phyloP scores from a whole-genome alignment of 2,329 filamentous ascomycete genomes.

The Xylariaceae sp. region DNA sequence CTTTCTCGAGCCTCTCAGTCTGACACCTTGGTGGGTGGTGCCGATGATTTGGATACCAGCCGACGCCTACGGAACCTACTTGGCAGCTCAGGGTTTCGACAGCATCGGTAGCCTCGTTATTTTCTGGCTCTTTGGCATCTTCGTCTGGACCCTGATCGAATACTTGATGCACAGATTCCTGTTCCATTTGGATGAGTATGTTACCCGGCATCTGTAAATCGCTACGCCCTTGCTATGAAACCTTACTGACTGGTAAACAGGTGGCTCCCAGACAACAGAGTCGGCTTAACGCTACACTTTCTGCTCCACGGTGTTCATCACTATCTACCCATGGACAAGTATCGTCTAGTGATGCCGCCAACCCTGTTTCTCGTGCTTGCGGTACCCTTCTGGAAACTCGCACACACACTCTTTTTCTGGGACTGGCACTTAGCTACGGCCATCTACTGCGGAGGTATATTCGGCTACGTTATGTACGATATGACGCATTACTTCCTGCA shows the following conservation, averaged over 20 bases:
- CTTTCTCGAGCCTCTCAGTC: slow-evolving; percentile 94
- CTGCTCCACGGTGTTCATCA: slow-evolving; percentile 95
- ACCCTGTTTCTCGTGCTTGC: slow-evolving; percentile 81
- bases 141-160: slow-evolving; percentile 86
- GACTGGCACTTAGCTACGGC: slow-evolving; percentile 79
- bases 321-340: slow-evolving; percentile 98
- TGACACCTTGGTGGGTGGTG: slow-evolving; percentile 92
- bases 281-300: slow-evolving; percentile 85
- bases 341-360: slow-evolving; percentile 95
- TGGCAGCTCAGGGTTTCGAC: slow-evolving; percentile 61
- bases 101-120: slow-evolving; percentile 45
- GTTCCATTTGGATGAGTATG: slow-evolving; percentile 91
- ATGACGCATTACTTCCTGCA: slow-evolving; percentile 98
- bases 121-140: slow-evolving; percentile 70
- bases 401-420: slow-evolving; percentile 77
- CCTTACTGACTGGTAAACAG: slow-evolving; percentile 45
- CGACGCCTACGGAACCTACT: slow-evolving; percentile 67
- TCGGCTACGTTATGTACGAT: slow-evolving; percentile 95
- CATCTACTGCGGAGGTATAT: slow-evolving; percentile 85
- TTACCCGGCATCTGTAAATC: slow-evolving; percentile 16
- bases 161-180: slow-evolving; percentile 86
- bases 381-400: slow-evolving; percentile 87
- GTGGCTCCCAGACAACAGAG: slow-evolving; percentile 85
- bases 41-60: slow-evolving; percentile 82
- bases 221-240: neutral